Conservation (phyloP, 2,329 filamentous ascomycete genomes). For the Polychaeton citri region DNA sequence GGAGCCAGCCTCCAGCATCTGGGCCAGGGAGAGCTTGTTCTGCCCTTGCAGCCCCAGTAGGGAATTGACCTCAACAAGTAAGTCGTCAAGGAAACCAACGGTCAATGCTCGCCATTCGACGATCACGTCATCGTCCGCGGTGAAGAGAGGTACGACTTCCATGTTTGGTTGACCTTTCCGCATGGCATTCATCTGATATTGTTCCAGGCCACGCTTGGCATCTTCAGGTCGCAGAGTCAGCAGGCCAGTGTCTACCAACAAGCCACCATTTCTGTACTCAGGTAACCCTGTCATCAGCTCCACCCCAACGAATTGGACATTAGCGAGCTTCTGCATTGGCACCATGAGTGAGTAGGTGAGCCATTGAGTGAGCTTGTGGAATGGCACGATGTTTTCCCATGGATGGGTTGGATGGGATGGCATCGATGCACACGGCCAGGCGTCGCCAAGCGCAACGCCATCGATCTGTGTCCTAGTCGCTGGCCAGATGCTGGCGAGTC, state of each 20-base stretch:
- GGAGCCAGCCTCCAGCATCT: conserved; percentile 88
- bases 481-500: conserved; percentile 80
- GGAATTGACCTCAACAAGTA: conserved; percentile 55
- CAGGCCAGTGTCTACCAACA: conserved; percentile 75
- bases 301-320: conserved; percentile 66
- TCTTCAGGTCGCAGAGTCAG: conserved; percentile 62
- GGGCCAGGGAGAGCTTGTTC: conserved; percentile 62
- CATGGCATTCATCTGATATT: conserved; percentile 56
- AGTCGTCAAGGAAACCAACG: conserved; percentile 59
- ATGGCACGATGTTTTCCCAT: conserved; percentile 75
- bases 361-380: conserved; percentile 94
- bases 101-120: conserved; percentile 69
- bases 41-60: conserved; percentile 54
- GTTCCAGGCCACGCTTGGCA: conserved; percentile 54
- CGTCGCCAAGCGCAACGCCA: conserved; percentile 76
- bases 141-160: conserved; percentile 62
- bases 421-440: conserved; percentile 82
- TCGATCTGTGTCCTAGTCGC: conserved; percentile 74
- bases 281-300: conserved; percentile 80
- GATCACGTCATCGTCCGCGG: conserved; percentile 61
- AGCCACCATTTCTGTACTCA: conserved; percentile 82
- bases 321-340: conserved; percentile 69
- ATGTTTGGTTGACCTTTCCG: conserved; percentile 58
- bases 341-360: conserved; percentile 88
- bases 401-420: conserved; percentile 56